Evolutionary conservation across 306 rosid species (phyloP), one percentile per base, ranked within the genome.

Genomic region (Rosa multiflora): DNA sequence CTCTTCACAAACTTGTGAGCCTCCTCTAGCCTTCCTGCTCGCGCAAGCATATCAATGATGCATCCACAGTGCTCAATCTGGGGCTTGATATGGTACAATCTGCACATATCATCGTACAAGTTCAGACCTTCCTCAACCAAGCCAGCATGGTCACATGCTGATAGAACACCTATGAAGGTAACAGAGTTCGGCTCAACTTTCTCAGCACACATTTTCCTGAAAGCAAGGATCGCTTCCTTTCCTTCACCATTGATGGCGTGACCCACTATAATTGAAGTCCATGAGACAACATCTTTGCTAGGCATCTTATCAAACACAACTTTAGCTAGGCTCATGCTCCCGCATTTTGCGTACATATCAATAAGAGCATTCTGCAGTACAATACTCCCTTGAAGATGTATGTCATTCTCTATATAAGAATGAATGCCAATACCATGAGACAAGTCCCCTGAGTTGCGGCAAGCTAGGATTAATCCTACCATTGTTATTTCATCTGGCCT

Each of bases 191-290:
- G 83, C 64, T 79, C 68, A 5, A 73, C 83, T 39, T 63, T 79
- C 74, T 73, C 78, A 39, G 67, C 74, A 49, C 72, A 46, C 82
- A 64, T 73, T 40, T 70, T 62, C 47, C 42, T 73, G 58, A 79
- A 73, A 39, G 78, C 78, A 72, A 39, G 47, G 37, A 72, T 8
- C 2, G 74, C 74, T 63, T 79, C 74, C 73, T 62, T 74, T 17
- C 82, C 82, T 48, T 79, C 64, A 4, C 82, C 44, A 21, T 79
- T 79, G 63, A 79, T 72, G 1, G 82, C 82, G 10, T 79, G 66
- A 48, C 82, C 82, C 6, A 71, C 82, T 72, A 79, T 72, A 9
- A 79, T 62, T 48, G 82, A 79, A 71, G 82, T 78, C 82, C 82
- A 78, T 0, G 82, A 78, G 48, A 78, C 42, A 2, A 71, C 76